Evolutionary conservation across 441 rosid genomes (phyloP).

Genomic region (Kokia cookei): DNA sequence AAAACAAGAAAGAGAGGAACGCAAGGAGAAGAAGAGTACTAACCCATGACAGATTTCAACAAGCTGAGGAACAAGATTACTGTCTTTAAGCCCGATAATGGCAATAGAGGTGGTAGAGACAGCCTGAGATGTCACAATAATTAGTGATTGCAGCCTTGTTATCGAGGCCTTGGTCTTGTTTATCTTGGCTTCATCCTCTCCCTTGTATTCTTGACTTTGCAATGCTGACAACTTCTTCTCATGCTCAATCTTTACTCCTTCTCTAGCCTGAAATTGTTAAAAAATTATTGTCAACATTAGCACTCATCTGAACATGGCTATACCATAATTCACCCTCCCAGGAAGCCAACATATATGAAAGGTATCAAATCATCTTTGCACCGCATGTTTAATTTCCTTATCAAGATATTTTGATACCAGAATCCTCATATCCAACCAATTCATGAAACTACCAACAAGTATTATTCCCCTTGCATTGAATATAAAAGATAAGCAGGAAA

Average conservation of each 20-base stretch:
- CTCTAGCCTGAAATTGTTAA: slow-evolving; percentile 54
- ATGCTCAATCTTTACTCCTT: slow-evolving; percentile 83
- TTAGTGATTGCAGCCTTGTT: slow-evolving; percentile 64
- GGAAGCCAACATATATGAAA: neutral
- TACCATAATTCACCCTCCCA: neutral
- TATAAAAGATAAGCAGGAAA: neutral
- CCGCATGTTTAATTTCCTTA: neutral
- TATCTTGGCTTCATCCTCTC: slow-evolving; percentile 68
- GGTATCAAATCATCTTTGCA: neutral
- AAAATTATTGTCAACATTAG: neutral
- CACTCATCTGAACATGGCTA: neutral
- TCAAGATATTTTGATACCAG: neutral
- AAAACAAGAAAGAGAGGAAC: neutral
- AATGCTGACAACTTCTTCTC: slow-evolving; percentile 71
- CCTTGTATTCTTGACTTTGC: slow-evolving; percentile 90
- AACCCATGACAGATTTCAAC: slow-evolving; percentile 88
- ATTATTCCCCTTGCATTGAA: neutral
- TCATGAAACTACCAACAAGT: neutral
- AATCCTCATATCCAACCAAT: neutral
- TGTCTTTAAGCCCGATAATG: slow-evolving; percentile 64
- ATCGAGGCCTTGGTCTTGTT: slow-evolving; percentile 83
- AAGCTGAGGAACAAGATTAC: slow-evolving; percentile 85
- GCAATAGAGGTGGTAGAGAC: slow-evolving; percentile 83
- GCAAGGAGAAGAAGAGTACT: slow-evolving; percentile 11
- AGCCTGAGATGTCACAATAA: slow-evolving; percentile 76